phyloP scores from a whole-genome alignment of 305 asterid genomes.

The Petunia hybrid region DNA sequence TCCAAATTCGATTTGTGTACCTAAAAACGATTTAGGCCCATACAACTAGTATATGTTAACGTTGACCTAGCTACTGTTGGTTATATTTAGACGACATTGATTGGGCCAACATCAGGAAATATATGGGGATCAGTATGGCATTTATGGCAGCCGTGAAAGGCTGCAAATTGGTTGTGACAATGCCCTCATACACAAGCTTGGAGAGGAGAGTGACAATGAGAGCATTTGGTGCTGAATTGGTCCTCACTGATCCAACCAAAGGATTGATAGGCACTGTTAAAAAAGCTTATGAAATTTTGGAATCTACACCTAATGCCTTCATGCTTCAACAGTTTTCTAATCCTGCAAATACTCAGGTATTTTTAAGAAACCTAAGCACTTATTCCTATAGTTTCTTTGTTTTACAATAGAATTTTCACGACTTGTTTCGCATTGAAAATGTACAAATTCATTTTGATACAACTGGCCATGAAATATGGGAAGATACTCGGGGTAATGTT shows the following conservation, averaged over 20 bases:
- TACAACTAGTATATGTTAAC: not conserved
- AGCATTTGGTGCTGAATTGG: conserved; percentile 88
- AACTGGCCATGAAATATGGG: conserved; percentile 98
- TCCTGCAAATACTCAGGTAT: conserved; percentile 90
- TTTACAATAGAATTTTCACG: not conserved
- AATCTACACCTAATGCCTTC: conserved; percentile 73
- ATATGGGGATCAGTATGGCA: conserved; percentile 97
- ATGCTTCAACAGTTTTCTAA: conserved; percentile 97
- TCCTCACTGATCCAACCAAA: conserved; percentile 86
- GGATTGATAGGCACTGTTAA: conserved; percentile 98
- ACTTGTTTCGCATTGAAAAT: not conserved
- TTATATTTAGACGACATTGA: conserved; percentile 69
- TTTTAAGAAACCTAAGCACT: no score
- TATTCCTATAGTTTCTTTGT: no score
- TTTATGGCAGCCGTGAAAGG: conserved; percentile 96
- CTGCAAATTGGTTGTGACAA: conserved; percentile 89
- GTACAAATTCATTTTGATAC: conserved; percentile 88
- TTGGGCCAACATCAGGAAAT: conserved; percentile 96
- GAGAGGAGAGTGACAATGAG: conserved; percentile 94
- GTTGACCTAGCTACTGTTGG: not conserved
- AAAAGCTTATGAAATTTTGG: conserved; percentile 82
- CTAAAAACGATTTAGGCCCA: no score
- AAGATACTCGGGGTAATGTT: conserved; percentile 86
- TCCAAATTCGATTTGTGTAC: no score
- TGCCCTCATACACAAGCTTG: conserved; percentile 97